A percentile compares a stretch with the other conserved stretches of the same genome.
These are phyloP conservation scores for Crucihimalaya himalaica DNA, from an alignment of 345 rosid species.

Conservation along the genomic window DNA sequence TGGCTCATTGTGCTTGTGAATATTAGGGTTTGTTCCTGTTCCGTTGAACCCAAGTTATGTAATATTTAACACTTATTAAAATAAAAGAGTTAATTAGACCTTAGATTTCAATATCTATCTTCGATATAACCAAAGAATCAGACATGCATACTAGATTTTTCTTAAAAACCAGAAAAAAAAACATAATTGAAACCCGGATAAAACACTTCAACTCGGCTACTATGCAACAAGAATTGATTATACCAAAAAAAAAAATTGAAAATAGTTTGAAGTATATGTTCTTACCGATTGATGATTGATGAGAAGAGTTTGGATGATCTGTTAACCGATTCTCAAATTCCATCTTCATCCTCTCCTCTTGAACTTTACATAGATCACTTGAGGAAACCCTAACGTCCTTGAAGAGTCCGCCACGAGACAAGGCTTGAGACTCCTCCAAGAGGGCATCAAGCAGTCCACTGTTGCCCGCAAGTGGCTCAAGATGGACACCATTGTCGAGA, in stretches of 20 bases:
- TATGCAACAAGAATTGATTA: neutral
- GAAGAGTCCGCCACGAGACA: conserved; percentile 39
- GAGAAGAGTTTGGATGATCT: conserved; percentile 43
- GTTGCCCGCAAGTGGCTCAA: conserved; percentile 22
- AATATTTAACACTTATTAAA: neutral
- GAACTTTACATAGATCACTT: conserved; percentile 1
- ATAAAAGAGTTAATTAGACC: neutral
- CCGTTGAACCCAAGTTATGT: neutral
- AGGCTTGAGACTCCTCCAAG: conserved; percentile 53
- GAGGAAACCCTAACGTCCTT: conserved; percentile 21
- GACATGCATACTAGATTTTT: neutral
- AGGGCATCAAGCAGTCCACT: conserved; percentile 64
- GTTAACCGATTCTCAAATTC: conserved; percentile 38
- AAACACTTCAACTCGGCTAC: neutral
- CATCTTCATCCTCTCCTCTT: conserved; percentile 17
- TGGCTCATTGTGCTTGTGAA: conserved; percentile 37
- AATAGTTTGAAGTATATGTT: neutral
- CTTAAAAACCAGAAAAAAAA: neutral
- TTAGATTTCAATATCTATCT: neutral
- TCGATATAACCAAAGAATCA: neutral
- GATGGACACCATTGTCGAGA: conserved; percentile 13
- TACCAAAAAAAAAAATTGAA: neutral
- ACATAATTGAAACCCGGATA: neutral
- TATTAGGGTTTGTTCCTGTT: conserved; percentile 39
- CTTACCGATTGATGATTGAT: conserved; percentile 56